A percentile compares a stretch with the other conserved stretches of the same genome.
These are phyloP conservation scores for Ophiocytium majus DNA, from an alignment of 352 stramenopile genomes.

Conservation along the genomic window DNA sequence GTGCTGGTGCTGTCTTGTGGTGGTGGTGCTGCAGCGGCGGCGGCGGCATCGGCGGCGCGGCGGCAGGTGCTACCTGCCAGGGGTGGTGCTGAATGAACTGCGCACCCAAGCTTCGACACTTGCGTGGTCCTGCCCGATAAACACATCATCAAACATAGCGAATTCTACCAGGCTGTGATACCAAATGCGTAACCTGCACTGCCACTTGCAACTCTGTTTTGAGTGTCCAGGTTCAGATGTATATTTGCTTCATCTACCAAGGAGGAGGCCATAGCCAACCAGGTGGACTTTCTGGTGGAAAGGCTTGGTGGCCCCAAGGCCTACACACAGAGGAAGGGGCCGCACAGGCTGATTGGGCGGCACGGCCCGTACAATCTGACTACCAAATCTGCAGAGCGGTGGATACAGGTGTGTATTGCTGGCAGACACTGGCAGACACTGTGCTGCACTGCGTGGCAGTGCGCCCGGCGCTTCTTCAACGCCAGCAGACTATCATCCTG, in stretches of 20 bases:
- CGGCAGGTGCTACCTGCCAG: background rate
- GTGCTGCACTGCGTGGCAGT: background rate
- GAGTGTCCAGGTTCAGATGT: slow-evolving; percentile 42
- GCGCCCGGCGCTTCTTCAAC: no score
- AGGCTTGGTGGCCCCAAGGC: slow-evolving; percentile 41
- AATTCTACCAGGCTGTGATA: background rate
- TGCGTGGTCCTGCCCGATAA: background rate
- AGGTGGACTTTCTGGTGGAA: slow-evolving; percentile 54
- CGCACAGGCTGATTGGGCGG: slow-evolving; percentile 41
- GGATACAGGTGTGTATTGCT: slow-evolving; percentile 41
- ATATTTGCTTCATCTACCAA: slow-evolving; percentile 55
- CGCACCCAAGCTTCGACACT: no score
- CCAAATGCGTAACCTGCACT: no score
- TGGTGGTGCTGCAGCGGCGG: background rate
- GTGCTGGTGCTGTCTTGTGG: background rate
- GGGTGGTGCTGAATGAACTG: background rate
- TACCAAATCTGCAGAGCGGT: slow-evolving; percentile 39
- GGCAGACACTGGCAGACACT: background rate
- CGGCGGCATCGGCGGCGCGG: background rate
- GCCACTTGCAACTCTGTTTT: no score
- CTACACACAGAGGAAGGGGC: slow-evolving; percentile 46
- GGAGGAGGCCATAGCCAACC: slow-evolving; percentile 46
- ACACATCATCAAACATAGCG: background rate
- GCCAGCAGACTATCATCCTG: background rate
- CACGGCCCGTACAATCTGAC: slow-evolving; percentile 51